phyloP scores from a whole-genome alignment of 441 rosid species.

The Adansonia madagascariensis region DNA sequence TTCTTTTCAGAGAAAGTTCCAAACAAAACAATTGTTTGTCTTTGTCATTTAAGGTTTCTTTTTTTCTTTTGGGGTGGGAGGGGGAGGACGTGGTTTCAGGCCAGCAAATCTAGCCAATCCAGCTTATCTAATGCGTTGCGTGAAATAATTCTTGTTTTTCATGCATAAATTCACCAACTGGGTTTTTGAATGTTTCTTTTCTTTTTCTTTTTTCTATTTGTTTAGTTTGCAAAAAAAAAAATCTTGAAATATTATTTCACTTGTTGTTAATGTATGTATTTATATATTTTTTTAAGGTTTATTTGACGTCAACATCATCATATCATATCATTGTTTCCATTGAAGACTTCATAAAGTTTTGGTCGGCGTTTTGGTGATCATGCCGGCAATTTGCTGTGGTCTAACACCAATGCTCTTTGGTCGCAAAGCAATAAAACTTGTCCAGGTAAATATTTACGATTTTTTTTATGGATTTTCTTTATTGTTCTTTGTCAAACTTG shows the following conservation, averaged over 20 bases:
- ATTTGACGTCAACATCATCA: neutral
- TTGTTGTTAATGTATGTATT: neutral
- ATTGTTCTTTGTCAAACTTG: neutral
- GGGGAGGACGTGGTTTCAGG: neutral
- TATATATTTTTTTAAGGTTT: neutral
- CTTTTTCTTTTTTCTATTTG: constrained; percentile 5
- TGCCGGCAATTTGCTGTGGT: constrained; percentile 50
- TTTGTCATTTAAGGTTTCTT: constrained; percentile 15
- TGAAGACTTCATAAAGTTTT: constrained; percentile 22
- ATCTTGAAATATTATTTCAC: constrained; percentile 20
- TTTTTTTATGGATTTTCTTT: neutral
- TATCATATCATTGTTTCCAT: constrained; percentile 14
- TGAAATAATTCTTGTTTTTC: constrained; percentile 8
- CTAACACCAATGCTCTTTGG: constrained; percentile 56
- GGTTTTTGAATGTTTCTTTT: constrained; percentile 28
- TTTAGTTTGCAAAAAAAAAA: neutral
- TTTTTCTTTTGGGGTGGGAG: constrained; percentile 23
- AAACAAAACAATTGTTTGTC: constrained; percentile 13
- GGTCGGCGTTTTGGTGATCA: constrained; percentile 32
- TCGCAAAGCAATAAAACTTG: constrained; percentile 44
- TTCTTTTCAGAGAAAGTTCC: constrained; percentile 60
- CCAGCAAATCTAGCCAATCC: constrained; percentile 8
- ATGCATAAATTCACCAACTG: neutral
- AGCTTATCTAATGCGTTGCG: constrained; percentile 25
- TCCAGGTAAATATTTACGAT: constrained; percentile 37